phyloP scores from a whole-genome alignment of 768 basidiomycete genomes.

The Tylopilus rubrobrunneus region DNA sequence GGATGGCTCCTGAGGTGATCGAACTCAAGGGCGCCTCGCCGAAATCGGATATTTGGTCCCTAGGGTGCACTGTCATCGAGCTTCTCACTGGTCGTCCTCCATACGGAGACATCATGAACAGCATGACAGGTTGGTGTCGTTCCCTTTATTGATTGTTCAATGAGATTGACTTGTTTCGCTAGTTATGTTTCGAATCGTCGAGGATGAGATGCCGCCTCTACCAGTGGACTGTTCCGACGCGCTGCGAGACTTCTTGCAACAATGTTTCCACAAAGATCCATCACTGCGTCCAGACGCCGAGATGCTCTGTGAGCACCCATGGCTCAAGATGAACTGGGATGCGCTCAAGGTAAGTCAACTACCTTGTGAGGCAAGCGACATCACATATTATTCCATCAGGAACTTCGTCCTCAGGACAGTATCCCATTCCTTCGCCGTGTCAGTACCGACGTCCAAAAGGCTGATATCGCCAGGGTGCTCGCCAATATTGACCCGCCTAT shows the following conservation, averaged over 20 bases:
- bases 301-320: slow-evolving; percentile 82
- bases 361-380: background rate
- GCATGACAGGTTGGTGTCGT: slow-evolving; percentile 73
- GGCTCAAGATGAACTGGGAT: slow-evolving; percentile 81
- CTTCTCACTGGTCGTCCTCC: slow-evolving; percentile 90
- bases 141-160: background rate
- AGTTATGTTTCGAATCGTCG: slow-evolving; percentile 99
- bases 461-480: slow-evolving; percentile 55
- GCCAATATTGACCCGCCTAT: slow-evolving; percentile 35
- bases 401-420: slow-evolving; percentile 88
- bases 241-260: slow-evolving; percentile 74
- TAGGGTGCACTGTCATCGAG: slow-evolving; percentile 94
- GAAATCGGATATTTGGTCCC: slow-evolving; percentile 93
- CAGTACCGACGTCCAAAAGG: slow-evolving; percentile 78
- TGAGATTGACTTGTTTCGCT: slow-evolving; percentile 6
- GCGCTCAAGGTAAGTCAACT: slow-evolving; percentile 59
- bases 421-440: slow-evolving; percentile 93
- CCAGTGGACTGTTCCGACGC: slow-evolving; percentile 77
- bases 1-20: slow-evolving; percentile 99
- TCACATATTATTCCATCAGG: slow-evolving; percentile 36
- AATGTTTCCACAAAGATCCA: slow-evolving; percentile 91
- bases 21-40: slow-evolving; percentile 91
- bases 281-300: slow-evolving; percentile 78
- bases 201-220: slow-evolving; percentile 84
- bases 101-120: slow-evolving; percentile 84